Percentiles rank a stretch among this genome's conserved stretches.
phyloP scores from a whole-genome alignment of 2,329 filamentous ascomycete genomes.

The Pleurostoma richardsiae region DNA sequence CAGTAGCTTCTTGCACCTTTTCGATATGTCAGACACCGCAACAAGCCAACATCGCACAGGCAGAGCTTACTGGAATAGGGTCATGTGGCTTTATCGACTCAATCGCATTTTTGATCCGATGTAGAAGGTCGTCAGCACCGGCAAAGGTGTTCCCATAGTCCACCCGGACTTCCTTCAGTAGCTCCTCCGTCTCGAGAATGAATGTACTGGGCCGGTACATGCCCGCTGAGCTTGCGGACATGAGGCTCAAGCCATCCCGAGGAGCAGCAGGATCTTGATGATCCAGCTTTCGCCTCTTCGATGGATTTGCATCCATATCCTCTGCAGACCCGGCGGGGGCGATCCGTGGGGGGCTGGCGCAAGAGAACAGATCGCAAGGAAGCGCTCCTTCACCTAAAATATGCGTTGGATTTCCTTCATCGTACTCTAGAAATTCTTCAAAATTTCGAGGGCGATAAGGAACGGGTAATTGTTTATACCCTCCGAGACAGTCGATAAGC shows the following conservation, averaged over 20 bases:
- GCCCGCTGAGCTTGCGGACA: slow-evolving; percentile 20
- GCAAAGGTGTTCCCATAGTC: slow-evolving; percentile 45
- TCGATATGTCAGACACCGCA: not conserved
- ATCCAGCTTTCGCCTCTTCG: slow-evolving; percentile 26
- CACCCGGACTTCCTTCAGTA: slow-evolving; percentile 48
- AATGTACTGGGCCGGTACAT: slow-evolving; percentile 43
- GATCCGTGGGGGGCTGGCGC: not conserved
- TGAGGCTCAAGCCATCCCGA: slow-evolving; percentile 5
- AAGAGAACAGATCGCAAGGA: not conserved
- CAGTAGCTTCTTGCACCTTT: slow-evolving; percentile 63
- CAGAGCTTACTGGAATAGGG: slow-evolving; percentile 39
- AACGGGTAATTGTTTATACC: slow-evolving; percentile 8
- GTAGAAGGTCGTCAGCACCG: slow-evolving; percentile 43
- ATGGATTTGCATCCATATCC: slow-evolving; percentile 22
- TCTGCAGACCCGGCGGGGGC: not conserved
- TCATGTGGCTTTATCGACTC: slow-evolving; percentile 46
- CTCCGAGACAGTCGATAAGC: slow-evolving; percentile 7
- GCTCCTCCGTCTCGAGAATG: slow-evolving; percentile 54
- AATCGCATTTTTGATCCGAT: slow-evolving; percentile 46
- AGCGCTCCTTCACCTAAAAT: no score
- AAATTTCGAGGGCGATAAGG: slow-evolving; percentile 1
- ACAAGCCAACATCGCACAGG: not conserved
- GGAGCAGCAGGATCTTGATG: slow-evolving; percentile 8
- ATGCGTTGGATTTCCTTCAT: no score
- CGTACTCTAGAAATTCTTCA: not conserved